Percentiles rank a stretch among this genome's conserved stretches.
Evolutionary conservation across 2,329 filamentous ascomycete genomes (phyloP).

Genomic region (Aspergillus fijiensis): DNA sequence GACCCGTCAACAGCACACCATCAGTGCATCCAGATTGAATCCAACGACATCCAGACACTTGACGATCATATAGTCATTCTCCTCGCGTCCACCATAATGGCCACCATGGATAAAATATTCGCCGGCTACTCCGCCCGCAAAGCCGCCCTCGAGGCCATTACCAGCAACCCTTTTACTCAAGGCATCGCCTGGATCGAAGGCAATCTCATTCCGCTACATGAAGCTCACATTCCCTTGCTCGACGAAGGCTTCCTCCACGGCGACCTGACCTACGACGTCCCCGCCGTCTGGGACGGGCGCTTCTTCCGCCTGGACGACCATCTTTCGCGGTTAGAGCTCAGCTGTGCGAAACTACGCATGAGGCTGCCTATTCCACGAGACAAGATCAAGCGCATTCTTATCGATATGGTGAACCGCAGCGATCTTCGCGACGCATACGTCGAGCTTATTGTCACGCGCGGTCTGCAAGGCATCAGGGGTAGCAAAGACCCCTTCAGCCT

Average conservation of each 20-base stretch:
- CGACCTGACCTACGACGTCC: conserved; percentile 55
- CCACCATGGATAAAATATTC: conserved; percentile 30
- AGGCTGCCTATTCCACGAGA: not conserved
- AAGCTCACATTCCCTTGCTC: conserved; percentile 32
- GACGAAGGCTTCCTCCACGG: conserved; percentile 26
- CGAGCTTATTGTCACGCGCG: conserved; percentile 53
- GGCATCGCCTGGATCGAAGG: conserved; percentile 53
- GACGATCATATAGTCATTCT: no score
- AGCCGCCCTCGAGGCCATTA: conserved; percentile 32
- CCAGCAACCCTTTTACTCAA: conserved; percentile 39
- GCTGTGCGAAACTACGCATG: conserved; percentile 47
- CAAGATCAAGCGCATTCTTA: not conserved
- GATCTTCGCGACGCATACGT: conserved; percentile 53
- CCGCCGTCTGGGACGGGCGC: conserved; percentile 52
- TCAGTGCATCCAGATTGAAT: no score
- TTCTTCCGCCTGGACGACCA: conserved; percentile 55
- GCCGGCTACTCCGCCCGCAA: conserved; percentile 36
- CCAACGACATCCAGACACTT: no score
- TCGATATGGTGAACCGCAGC: conserved; percentile 48
- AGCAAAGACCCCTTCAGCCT: conserved; percentile 36
- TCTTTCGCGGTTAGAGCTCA: conserved; percentile 45
- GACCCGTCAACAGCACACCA: no score
- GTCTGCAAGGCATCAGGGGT: conserved; percentile 43
- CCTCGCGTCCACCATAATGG: not conserved
- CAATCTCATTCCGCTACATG: conserved; percentile 41